These are phyloP conservation scores for Corrigiola litoralis DNA, from an alignment of 179 eudicot genomes.

Conservation along the genomic window DNA sequence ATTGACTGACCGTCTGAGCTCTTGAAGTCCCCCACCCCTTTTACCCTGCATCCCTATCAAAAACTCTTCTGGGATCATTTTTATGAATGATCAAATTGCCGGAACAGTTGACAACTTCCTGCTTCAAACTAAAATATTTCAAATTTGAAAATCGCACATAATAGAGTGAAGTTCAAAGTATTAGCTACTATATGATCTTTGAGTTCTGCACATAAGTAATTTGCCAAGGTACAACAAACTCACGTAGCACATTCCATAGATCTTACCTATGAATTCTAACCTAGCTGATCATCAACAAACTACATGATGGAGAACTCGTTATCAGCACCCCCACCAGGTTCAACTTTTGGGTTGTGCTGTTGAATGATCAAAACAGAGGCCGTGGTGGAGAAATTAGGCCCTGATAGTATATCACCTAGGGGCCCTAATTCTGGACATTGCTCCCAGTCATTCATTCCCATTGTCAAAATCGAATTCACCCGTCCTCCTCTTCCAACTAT, in stretches of 20 bases:
- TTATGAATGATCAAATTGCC: too few species aligned
- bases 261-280: neutral
- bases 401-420: slow-evolving; percentile 74
- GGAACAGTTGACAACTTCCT: too few species aligned
- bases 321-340: slow-evolving; percentile 60
- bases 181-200: too few species aligned
- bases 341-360: slow-evolving; percentile 68
- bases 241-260: neutral
- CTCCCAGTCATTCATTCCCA: slow-evolving; percentile 96
- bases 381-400: slow-evolving; percentile 62
- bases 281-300: neutral
- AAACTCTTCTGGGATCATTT: too few species aligned
- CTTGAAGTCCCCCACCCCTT: too few species aligned
- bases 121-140: too few species aligned
- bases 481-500: slow-evolving; percentile 87
- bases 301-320: slow-evolving; percentile 74
- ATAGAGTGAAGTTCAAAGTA: too few species aligned
- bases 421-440: slow-evolving; percentile 96
- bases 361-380: slow-evolving; percentile 81
- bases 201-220: too few species aligned
- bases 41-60: too few species aligned
- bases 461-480: slow-evolving; percentile 69
- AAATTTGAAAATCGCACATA: too few species aligned
- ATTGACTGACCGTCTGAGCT: too few species aligned
- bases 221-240: too few species aligned